These are phyloP conservation scores for Calonectria henricotiae DNA, from an alignment of 2,329 filamentous ascomycete species.

Conservation along the genomic window DNA sequence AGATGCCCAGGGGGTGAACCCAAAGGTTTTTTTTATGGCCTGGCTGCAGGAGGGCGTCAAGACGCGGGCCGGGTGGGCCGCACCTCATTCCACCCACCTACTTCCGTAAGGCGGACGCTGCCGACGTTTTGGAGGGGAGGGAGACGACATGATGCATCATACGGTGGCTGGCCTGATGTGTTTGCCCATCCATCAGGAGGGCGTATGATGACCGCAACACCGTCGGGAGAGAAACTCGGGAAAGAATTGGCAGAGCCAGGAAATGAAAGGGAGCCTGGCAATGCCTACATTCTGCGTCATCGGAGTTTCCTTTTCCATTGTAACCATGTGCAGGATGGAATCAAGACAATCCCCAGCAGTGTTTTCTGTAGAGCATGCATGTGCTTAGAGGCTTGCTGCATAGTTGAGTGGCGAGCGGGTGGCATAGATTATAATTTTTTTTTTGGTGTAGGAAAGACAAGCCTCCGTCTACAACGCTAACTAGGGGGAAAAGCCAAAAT, in stretches of 20 bases:
- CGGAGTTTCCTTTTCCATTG: background rate
- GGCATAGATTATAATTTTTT: too few relatives aligned
- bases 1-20: background rate
- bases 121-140: slow-evolving; percentile 22
- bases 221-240: slow-evolving; percentile 22
- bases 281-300: background rate
- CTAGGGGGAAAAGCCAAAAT: background rate
- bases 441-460: background rate
- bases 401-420: too few relatives aligned
- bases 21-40: background rate
- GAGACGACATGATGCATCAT: slow-evolving; percentile 17
- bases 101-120: slow-evolving; percentile 25
- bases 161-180: slow-evolving; percentile 28
- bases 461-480: background rate
- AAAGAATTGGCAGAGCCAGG: background rate
- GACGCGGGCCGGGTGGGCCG: slow-evolving; percentile 32
- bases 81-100: slow-evolving; percentile 29
- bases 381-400: too few relatives aligned
- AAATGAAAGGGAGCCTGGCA: background rate
- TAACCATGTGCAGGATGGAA: background rate
- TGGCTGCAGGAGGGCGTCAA: slow-evolving; percentile 14
- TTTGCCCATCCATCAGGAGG: background rate
- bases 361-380: too few relatives aligned
- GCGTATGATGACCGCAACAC: slow-evolving; percentile 12
- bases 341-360: background rate